Percentiles rank a stretch among this genome's conserved stretches.
phyloP scores from a whole-genome alignment of 306 rosid species.

The Myrica gale region DNA sequence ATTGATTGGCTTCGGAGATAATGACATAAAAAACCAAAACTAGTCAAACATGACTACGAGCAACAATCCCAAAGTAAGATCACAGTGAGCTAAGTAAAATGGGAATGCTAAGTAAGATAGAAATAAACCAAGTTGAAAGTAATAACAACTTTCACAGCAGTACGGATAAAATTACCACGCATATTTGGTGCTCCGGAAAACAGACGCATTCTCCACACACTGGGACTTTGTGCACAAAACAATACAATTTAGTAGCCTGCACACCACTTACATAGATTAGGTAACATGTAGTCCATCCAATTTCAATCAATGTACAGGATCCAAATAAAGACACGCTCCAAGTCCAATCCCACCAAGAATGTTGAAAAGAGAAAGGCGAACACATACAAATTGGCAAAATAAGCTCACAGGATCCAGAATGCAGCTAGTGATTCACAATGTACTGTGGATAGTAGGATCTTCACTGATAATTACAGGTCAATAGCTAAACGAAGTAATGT shows the following conservation, averaged over 20 bases:
- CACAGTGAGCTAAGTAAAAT: conserved; percentile 4
- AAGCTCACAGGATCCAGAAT: neutral
- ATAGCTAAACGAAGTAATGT: neutral
- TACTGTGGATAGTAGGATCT: neutral
- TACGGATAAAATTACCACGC: conserved; percentile 57
- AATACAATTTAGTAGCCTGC: conserved; percentile 95
- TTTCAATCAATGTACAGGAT: neutral
- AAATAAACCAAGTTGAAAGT: neutral
- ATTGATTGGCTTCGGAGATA: neutral
- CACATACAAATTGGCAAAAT: too few species aligned
- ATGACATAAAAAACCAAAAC: neutral
- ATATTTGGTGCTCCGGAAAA: conserved; percentile 93
- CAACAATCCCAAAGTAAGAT: conserved; percentile 2
- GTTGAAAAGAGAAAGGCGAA: too few species aligned
- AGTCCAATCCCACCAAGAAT: neutral
- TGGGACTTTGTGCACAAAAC: conserved; percentile 98
- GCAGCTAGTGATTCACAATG: neutral
- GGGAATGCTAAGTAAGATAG: too few species aligned
- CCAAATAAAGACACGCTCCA: conserved; percentile 6
- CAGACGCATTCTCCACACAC: conserved; percentile 99
- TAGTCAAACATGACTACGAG: neutral
- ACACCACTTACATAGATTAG: conserved; percentile 25
- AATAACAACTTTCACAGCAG: neutral
- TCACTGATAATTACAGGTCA: neutral
- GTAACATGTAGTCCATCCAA: conserved; percentile 5